Percentiles rank a stretch among this genome's conserved stretches.
Evolutionary conservation across 1,139 yeast genomes (phyloP).

Genomic region (Entelexis paramagnoliae): DNA sequence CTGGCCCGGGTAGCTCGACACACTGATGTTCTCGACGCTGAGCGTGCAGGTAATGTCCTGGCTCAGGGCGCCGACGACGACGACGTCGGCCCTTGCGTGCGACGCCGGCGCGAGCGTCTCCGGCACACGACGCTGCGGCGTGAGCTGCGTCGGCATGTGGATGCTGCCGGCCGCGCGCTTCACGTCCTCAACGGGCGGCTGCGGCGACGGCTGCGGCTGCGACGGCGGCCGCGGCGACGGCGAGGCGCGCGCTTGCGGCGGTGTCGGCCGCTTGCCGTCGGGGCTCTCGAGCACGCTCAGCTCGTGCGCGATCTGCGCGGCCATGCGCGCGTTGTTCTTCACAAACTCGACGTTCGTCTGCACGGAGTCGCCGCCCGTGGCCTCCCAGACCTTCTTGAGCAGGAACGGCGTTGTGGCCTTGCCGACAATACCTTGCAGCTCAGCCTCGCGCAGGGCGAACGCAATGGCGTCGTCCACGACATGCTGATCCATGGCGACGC

Average conservation of each 20-base stretch:
- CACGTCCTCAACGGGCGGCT: background rate
- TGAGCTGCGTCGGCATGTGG: constrained; percentile 11
- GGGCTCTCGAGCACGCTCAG: constrained; percentile 34
- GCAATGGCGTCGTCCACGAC: constrained; percentile 49
- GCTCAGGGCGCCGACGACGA: constrained; percentile 64
- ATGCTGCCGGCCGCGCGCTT: constrained; percentile 3
- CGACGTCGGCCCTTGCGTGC: constrained; percentile 28
- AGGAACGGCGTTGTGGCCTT: constrained; percentile 74
- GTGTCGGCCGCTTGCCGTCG: constrained; percentile 1
- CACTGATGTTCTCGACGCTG: constrained; percentile 29
- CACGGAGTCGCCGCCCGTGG: constrained; percentile 61
- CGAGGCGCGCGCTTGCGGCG: no score
- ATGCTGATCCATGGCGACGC: constrained; percentile 46
- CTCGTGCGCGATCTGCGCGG: constrained; percentile 54
- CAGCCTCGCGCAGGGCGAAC: constrained; percentile 51
- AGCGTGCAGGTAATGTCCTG: constrained; percentile 50
- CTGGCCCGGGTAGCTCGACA: constrained; percentile 68
- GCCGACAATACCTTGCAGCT: constrained; percentile 46
- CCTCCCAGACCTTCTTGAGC: constrained; percentile 51
- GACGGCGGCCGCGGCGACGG: no score
- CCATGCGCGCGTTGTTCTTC: constrained; percentile 60
- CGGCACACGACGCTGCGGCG: constrained; percentile 3
- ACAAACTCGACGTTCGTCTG: constrained; percentile 67
- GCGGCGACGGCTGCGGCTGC: no score
- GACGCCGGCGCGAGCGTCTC: constrained; percentile 5